phyloP scores from a whole-genome alignment of 257 asterid genomes.

The Buddleja alternifolia region DNA sequence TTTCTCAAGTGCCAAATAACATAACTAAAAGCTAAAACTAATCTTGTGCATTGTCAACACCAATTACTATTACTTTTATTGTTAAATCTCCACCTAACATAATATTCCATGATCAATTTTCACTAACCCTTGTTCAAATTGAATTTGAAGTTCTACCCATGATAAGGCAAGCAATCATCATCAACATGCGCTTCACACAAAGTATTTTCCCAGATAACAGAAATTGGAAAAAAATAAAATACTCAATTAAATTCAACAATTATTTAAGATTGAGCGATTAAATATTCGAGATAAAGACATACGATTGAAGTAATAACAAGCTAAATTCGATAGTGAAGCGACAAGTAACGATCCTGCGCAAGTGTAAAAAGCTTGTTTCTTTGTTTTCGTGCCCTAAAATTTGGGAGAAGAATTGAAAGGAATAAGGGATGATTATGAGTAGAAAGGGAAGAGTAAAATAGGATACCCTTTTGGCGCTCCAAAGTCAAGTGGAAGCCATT shows the following conservation, averaged over 20 bases:
- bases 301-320: constrained; percentile 1
- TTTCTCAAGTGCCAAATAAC: neutral
- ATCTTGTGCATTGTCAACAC: neutral
- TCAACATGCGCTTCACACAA: constrained; percentile 7
- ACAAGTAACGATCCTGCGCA: too few species aligned
- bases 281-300: neutral
- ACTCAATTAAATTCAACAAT: neutral
- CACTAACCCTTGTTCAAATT: neutral
- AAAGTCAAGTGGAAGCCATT: neutral
- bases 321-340: neutral
- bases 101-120: constrained; percentile 1
- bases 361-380: constrained; percentile 4
- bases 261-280: neutral
- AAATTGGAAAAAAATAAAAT: neutral
- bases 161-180: neutral
- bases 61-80: neutral
- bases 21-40: constrained; percentile 7
- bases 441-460: neutral
- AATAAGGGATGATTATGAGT: neutral
- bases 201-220: neutral
- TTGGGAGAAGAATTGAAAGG: neutral
- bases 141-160: constrained; percentile 15
- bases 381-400: neutral
- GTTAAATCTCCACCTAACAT: neutral
- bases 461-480: too few species aligned